Evolutionary conservation across 2,329 filamentous ascomycete species (phyloP).

Genomic region (Alternaria brassicicola): DNA sequence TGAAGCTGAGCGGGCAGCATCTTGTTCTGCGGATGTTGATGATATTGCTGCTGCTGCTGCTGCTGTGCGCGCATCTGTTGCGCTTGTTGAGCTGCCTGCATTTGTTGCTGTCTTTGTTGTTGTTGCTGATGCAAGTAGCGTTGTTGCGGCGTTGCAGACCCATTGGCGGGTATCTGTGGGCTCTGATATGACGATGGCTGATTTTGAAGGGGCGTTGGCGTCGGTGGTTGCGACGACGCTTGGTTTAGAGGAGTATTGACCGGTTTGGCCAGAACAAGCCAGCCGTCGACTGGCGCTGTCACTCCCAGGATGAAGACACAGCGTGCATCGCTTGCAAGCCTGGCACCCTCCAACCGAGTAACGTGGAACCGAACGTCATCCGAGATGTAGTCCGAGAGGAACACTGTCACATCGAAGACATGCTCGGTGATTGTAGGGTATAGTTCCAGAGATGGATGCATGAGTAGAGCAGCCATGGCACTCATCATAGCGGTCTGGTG

Average conservation of each 20-base stretch:
- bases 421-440: conserved; percentile 48
- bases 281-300: conserved; percentile 45
- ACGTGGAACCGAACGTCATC: conserved; percentile 48
- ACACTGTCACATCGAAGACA: conserved; percentile 52
- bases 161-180: conserved; percentile 27
- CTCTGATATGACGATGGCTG: conserved; percentile 26
- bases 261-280: conserved; percentile 51
- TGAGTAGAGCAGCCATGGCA: conserved; percentile 48
- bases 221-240: conserved; percentile 26
- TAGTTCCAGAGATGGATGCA: conserved; percentile 46
- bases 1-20: conserved; percentile 39
- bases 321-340: conserved; percentile 40
- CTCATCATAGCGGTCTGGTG: conserved; percentile 41
- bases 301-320: conserved; percentile 51
- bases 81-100: conserved; percentile 28
- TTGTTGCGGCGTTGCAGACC: conserved; percentile 30
- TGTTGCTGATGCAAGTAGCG: conserved; percentile 38
- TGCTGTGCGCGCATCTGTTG: conserved; percentile 36
- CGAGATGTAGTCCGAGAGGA: conserved; percentile 51
- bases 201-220: conserved; percentile 20
- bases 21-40: conserved; percentile 39
- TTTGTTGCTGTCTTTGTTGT: conserved; percentile 34
- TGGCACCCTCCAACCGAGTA: conserved; percentile 33
- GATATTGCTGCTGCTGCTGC: conserved; percentile 36
- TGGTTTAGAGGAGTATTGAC: conserved; percentile 23